These are phyloP conservation scores for Trametes cinnabarina DNA, from an alignment of 768 basidiomycete genomes.

Conservation along the genomic window DNA sequence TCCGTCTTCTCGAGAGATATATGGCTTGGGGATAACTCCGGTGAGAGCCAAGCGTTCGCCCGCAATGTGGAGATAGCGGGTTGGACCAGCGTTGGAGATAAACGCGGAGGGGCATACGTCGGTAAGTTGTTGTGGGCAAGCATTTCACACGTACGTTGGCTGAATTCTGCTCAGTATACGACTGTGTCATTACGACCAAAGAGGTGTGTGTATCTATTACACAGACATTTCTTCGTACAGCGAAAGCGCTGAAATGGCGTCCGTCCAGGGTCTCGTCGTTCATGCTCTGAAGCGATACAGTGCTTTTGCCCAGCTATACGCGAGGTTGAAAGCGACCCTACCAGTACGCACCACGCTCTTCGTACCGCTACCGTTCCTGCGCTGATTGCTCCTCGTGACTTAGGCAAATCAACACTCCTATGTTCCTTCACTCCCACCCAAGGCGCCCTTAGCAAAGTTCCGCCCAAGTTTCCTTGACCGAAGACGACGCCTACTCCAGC, in stretches of 20 bases:
- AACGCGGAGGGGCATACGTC: slow-evolving; percentile 60
- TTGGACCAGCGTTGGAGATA: slow-evolving; percentile 73
- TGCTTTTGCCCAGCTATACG: slow-evolving; percentile 57
- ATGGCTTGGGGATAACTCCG: slow-evolving; percentile 62
- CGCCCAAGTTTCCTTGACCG: slow-evolving; percentile 66
- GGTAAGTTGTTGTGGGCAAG: slow-evolving; percentile 38
- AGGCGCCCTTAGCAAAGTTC: slow-evolving; percentile 64
- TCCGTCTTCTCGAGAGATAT: slow-evolving; percentile 70
- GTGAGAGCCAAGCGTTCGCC: slow-evolving; percentile 55
- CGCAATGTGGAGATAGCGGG: slow-evolving; percentile 64
- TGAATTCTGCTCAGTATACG: slow-evolving; percentile 47
- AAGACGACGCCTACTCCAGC: slow-evolving; percentile 56
- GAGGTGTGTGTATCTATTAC: slow-evolving; percentile 37
- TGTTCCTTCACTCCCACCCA: slow-evolving; percentile 65
- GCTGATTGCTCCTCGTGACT: background rate
- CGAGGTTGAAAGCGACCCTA: slow-evolving; percentile 46
- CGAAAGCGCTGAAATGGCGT: background rate
- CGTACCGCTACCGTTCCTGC: background rate
- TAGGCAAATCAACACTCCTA: slow-evolving; percentile 45
- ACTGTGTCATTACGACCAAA: slow-evolving; percentile 66
- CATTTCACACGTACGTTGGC: background rate
- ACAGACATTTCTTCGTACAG: background rate
- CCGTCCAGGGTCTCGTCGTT: slow-evolving; percentile 52
- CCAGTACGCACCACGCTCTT: slow-evolving; percentile 56
- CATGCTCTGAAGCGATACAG: slow-evolving; percentile 68